A percentile compares a stretch with the other conserved stretches of the same genome.
phyloP scores from a whole-genome alignment of 2,329 filamentous ascomycete species.

The Microdochium trichocladiopsis region DNA sequence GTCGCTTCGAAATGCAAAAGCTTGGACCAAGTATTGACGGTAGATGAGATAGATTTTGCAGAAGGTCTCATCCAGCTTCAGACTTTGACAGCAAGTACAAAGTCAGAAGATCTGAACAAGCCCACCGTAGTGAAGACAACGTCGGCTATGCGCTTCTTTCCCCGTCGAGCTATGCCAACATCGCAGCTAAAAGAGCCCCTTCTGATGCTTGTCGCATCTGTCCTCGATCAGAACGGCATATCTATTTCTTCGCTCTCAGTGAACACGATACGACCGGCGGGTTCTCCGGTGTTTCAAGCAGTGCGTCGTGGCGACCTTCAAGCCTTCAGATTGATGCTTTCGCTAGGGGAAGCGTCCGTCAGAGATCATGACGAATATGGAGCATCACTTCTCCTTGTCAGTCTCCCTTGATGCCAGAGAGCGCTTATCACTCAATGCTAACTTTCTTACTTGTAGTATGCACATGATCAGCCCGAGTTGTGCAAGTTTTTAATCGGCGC shows the following conservation, averaged over 20 bases:
- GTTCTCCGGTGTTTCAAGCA: not conserved
- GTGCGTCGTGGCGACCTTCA: not conserved
- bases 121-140: not conserved
- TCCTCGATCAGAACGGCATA: not conserved
- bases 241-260: not conserved
- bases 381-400: not conserved
- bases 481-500: not conserved
- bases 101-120: not conserved
- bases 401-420: not conserved
- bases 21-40: not conserved
- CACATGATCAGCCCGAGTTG: not conserved
- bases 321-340: not conserved
- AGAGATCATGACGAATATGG: not conserved
- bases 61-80: not conserved
- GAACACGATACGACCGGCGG: not conserved
- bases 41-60: not conserved
- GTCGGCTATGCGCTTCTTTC: not conserved
- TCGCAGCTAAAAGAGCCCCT: not conserved
- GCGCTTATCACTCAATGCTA: not conserved
- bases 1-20: not conserved
- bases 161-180: not conserved
- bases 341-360: not conserved
- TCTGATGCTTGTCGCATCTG: not conserved
- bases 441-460: not conserved
- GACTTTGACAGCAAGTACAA: not conserved